Percentiles rank a stretch among this genome's conserved stretches.
Evolutionary conservation across 2,329 filamentous ascomycete species (phyloP).

Genomic region (Apiospora hydei): DNA sequence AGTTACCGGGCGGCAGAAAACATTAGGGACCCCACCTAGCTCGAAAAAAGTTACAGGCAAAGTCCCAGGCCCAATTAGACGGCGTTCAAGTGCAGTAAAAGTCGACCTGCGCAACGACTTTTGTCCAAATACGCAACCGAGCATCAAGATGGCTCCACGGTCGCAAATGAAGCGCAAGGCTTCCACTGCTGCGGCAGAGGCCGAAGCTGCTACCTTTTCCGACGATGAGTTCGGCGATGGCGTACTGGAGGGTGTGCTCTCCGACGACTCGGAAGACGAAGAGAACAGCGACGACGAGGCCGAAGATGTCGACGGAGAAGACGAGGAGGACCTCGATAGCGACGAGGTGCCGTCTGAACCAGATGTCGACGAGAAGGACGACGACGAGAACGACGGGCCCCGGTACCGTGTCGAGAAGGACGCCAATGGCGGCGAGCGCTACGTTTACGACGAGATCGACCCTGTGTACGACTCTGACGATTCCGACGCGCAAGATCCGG

Average conservation of each 20-base stretch:
- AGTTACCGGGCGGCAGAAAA: background rate
- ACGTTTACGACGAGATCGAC: conserved; percentile 92
- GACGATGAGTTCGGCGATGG: conserved; percentile 67
- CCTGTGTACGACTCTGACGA: conserved; percentile 97
- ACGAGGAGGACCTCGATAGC: conserved; percentile 52
- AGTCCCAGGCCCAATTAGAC: conserved; percentile 1
- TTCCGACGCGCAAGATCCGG: conserved; percentile 78
- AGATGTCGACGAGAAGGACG: conserved; percentile 48
- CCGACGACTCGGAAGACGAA: conserved; percentile 62
- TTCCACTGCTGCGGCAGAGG: conserved; percentile 59
- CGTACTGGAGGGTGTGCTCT: conserved; percentile 63
- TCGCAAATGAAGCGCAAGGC: conserved; percentile 70
- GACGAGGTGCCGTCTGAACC: conserved; percentile 57
- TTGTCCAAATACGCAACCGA: conserved; percentile 1
- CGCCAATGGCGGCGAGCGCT: conserved; percentile 89
- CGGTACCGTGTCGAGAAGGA: conserved; percentile 72
- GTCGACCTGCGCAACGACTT: conserved; percentile 20
- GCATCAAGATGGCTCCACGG: conserved; percentile 48
- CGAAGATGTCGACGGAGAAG: conserved; percentile 50
- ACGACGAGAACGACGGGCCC: conserved; percentile 48
- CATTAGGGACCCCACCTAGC: background rate
- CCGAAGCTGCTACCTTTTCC: conserved; percentile 57
- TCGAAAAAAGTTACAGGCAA: conserved; percentile 21
- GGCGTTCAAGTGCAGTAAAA: conserved; percentile 19
- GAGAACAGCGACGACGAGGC: conserved; percentile 60